Base-by-base conservation (phyloP, 768 basidiomycete genomes). In the Leccinum aurantiacum region DNA sequence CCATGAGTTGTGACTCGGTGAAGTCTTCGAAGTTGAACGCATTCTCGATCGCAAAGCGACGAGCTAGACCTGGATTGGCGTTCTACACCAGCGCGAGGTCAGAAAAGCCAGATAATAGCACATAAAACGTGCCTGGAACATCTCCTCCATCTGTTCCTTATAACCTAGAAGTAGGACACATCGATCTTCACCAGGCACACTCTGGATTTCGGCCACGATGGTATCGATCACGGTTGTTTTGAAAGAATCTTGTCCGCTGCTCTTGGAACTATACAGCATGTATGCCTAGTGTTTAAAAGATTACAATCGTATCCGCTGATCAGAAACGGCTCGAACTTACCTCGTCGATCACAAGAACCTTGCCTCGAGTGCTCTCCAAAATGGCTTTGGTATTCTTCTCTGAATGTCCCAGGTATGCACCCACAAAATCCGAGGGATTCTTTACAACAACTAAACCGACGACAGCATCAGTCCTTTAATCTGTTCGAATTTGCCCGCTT, bases 171-270 rank as follows among this genome's bases (percentile, higher is more conserved):
- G 69, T 11, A 90, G 73, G 0, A 90, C 84, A 56, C 86, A 88
- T 31, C 87, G 79, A 67, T 89, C 88, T 66, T 90, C 88, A 4
- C 88, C 87, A 1, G 85, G 84, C 0, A 79, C 79, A 49, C 80
- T 86, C 64, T 90, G 88, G 3, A 90, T 82, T 69, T 90, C 88
- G 0, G 88, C 88, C 0, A 90, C 88, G 29, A 90, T 82, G 0
- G 88, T 88, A 65, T 90, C 88, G 29, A 89, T 87, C 46, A 90
- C 88, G 0, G 86, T 79, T 1, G 84, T 86, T 62, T 88, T 88
- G 71, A 74, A 89, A 0, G 76, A 69, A 62, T 89, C 86, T 15
- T 52, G 44, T 41, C 64, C 73, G 9, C 67, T 44, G 22, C 74
- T 75, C 37, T 71, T 71, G 10, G 71, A 68, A n/a, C 78, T 76